Percentiles rank a stretch among this genome's conserved stretches.
Conservation (phyloP, 2,329 filamentous ascomycete species). For the Sclerotiophoma versabilis region DNA sequence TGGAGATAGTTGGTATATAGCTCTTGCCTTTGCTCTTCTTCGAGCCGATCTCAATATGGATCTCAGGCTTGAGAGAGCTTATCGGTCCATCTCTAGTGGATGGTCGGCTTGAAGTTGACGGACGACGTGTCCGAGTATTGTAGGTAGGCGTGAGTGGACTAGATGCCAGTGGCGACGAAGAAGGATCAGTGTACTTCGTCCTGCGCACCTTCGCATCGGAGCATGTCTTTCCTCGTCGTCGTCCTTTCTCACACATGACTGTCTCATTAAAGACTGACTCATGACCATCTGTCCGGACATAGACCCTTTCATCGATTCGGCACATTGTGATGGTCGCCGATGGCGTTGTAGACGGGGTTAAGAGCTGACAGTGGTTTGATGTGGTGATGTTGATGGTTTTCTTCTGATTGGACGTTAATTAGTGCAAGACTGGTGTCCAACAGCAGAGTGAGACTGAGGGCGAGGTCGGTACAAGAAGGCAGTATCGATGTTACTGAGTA, state of each 20-base stretch:
- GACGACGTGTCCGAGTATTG: conserved; percentile 33
- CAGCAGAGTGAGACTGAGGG: neutral
- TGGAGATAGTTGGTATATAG: conserved; percentile 29
- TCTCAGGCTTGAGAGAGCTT: conserved; percentile 31
- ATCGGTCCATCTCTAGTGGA: conserved; percentile 34
- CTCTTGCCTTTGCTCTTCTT: conserved; percentile 36
- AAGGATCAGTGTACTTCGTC: conserved; percentile 39
- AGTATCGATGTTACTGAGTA: neutral
- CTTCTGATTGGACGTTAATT: neutral
- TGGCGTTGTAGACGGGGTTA: neutral
- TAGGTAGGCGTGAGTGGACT: conserved; percentile 44
- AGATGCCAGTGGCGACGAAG: conserved; percentile 37
- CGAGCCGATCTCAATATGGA: conserved; percentile 37
- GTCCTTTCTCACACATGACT: conserved; percentile 34
- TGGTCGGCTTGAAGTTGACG: conserved; percentile 34
- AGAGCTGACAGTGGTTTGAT: neutral
- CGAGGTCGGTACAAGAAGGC: conserved; percentile 6
- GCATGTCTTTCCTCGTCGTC: conserved; percentile 30
- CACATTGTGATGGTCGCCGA: conserved; percentile 35
- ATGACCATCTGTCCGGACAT: conserved; percentile 35
- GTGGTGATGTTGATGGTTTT: neutral
- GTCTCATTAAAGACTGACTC: conserved; percentile 33
- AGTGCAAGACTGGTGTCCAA: neutral
- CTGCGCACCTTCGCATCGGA: conserved; percentile 32
- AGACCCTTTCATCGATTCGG: conserved; percentile 41